These are phyloP conservation scores for Gamarada debralockiae DNA, from an alignment of 495 filamentous ascomycete genomes.

Conservation along the genomic window DNA sequence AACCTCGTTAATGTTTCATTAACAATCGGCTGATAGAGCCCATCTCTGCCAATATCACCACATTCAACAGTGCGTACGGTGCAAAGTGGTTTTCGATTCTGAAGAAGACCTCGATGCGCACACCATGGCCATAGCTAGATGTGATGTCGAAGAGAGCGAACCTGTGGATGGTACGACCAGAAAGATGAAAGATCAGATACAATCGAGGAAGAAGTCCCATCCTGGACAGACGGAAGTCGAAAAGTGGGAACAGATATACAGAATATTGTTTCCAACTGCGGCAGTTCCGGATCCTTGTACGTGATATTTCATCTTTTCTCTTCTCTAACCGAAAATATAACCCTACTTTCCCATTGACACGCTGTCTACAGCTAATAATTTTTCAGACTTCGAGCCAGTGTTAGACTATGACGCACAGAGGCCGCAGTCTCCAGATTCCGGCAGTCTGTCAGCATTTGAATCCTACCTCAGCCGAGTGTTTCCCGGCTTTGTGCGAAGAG, in stretches of 20 bases:
- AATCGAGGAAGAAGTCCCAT: slow-evolving; percentile 11
- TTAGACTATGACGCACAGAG: not conserved
- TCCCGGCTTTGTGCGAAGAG: not conserved
- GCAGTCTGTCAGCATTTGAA: slow-evolving; percentile 3
- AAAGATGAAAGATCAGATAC: slow-evolving; percentile 9
- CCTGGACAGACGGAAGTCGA: slow-evolving; percentile 11
- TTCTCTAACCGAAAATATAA: not conserved
- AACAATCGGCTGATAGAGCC: not conserved
- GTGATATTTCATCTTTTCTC: not conserved
- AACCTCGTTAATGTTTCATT: not conserved
- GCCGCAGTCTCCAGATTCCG: not conserved
- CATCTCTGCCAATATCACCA: slow-evolving; percentile 15
- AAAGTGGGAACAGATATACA: slow-evolving; percentile 14
- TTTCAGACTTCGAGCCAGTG: slow-evolving; percentile 16
- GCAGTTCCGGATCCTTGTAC: slow-evolving; percentile 13
- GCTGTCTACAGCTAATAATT: no score
- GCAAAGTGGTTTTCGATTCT: slow-evolving; percentile 10
- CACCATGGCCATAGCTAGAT: not conserved
- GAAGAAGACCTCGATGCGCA: slow-evolving; percentile 11
- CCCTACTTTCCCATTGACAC: no score
- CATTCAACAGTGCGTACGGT: slow-evolving; percentile 14
- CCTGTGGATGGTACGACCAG: slow-evolving; percentile 12
- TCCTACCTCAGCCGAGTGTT: slow-evolving; percentile 8
- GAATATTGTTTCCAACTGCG: slow-evolving; percentile 12
- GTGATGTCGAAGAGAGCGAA: not conserved